A percentile compares a stretch with the other conserved stretches of the same genome.
phyloP scores from a whole-genome alignment of 2,329 filamentous ascomycete species.

The Clarireedia homoeocarpa region DNA sequence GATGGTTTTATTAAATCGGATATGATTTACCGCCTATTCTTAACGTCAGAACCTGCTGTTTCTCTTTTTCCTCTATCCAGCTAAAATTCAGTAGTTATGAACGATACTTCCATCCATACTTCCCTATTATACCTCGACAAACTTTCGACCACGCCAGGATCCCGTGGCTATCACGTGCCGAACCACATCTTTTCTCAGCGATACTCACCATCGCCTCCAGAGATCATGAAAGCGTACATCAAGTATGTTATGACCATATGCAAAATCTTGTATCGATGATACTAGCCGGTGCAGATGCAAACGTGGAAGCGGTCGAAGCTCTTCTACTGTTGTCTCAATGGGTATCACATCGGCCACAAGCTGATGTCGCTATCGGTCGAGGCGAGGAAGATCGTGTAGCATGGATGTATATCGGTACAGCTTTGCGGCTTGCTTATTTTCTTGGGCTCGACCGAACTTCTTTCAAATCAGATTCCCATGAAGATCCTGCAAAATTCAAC shows the following conservation, averaged over 20 bases:
- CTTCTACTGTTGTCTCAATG: conserved; percentile 64
- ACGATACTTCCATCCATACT: conserved; percentile 55
- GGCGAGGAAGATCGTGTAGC: conserved; percentile 68
- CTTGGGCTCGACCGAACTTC: conserved; percentile 62
- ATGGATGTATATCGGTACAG: conserved; percentile 70
- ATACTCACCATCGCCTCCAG: conserved; percentile 65
- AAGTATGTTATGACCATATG: conserved; percentile 62
- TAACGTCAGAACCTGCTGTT: conserved; percentile 15
- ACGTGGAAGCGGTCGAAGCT: conserved; percentile 64
- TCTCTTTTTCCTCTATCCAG: not conserved
- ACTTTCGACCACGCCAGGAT: conserved; percentile 44
- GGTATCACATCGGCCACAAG: conserved; percentile 35
- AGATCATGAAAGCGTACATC: conserved; percentile 57
- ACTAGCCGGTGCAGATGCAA: conserved; percentile 57
- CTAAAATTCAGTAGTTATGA: conserved; percentile 17
- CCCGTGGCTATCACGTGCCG: conserved; percentile 43
- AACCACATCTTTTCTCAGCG: conserved; percentile 61
- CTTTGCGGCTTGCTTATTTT: conserved; percentile 62
- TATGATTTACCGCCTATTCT: conserved; percentile 23
- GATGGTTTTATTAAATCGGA: conserved; percentile 23
- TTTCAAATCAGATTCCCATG: conserved; percentile 51
- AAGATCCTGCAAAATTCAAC: conserved; percentile 51
- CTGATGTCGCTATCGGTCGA: conserved; percentile 44
- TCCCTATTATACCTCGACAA: conserved; percentile 54
- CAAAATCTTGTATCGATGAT: conserved; percentile 59